Evolutionary conservation across 495 filamentous ascomycete species (phyloP).

Genomic region (Penicillium manginii): DNA sequence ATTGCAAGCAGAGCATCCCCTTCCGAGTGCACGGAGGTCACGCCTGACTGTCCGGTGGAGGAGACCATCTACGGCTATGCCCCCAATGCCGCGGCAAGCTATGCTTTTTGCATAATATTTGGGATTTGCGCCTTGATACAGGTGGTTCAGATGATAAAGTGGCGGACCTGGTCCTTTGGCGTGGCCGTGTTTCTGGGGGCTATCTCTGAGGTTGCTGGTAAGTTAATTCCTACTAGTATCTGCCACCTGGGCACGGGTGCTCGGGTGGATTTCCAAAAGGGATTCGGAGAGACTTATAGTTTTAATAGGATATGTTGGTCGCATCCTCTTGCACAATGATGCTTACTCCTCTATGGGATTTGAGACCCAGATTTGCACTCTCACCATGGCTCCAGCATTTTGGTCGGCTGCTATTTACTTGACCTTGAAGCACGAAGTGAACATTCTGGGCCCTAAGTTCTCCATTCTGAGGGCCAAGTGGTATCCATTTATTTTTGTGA

Average conservation of each 20-base stretch:
- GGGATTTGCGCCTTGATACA: neutral
- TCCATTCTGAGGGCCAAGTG: neutral
- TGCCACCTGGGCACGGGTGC: too few species aligned
- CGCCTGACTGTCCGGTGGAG: neutral
- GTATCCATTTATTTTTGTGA: too few species aligned
- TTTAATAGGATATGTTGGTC: too few species aligned
- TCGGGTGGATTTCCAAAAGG: too few species aligned
- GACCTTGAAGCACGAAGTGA: slow-evolving; percentile 4
- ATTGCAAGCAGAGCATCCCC: neutral
- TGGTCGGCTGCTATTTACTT: slow-evolving; percentile 5
- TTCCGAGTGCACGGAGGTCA: slow-evolving; percentile 2
- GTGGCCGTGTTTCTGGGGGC: too few species aligned
- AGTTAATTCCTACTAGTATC: too few species aligned
- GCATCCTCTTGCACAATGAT: too few species aligned
- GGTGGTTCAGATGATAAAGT: too few species aligned
- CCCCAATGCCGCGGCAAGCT: neutral
- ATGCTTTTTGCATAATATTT: neutral
- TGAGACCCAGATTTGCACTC: neutral
- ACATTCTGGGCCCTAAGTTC: neutral
- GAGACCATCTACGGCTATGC: slow-evolving; percentile 5
- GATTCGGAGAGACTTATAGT: too few species aligned
- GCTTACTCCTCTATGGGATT: too few species aligned
- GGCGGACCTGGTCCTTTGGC: too few species aligned
- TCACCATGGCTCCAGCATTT: slow-evolving; percentile 2
- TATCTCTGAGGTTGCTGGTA: too few species aligned